Evolutionary conservation across 139 green algal species (phyloP).

Genomic region (Auxenochlorella pyrenoidosa): DNA sequence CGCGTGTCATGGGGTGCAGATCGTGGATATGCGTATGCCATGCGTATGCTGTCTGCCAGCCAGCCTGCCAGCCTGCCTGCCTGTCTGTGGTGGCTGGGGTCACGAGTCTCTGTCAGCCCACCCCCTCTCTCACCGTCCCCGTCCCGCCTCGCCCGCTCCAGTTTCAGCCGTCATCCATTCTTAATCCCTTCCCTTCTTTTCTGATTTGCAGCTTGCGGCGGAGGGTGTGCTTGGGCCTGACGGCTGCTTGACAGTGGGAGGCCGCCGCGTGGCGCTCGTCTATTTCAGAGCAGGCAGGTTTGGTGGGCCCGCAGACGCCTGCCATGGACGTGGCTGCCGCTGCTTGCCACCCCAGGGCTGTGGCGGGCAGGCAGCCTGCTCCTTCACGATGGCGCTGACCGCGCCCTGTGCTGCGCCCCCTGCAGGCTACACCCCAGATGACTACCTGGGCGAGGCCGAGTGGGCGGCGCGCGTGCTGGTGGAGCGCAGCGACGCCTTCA

Average conservation of each 20-base stretch:
- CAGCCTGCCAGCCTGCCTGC: too few species aligned
- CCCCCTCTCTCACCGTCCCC: too few species aligned
- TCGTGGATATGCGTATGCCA: too few species aligned
- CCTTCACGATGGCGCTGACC: too few species aligned
- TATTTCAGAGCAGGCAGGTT: constrained; percentile 71
- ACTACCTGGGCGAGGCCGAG: constrained; percentile 87
- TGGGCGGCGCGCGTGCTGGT: constrained; percentile 84
- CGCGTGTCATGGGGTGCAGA: constrained; percentile 36
- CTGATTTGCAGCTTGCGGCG: not conserved
- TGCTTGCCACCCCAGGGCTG: too few species aligned
- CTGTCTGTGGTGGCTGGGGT: not conserved
- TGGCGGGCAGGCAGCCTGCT: too few species aligned
- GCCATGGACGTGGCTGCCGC: too few species aligned
- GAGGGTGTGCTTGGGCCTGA: not conserved
- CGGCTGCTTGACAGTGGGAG: not conserved
- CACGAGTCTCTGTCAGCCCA: not conserved
- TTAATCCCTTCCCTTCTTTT: not conserved
- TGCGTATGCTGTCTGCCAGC: too few species aligned
- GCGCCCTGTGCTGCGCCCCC: too few species aligned
- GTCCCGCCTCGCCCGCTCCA: not conserved
- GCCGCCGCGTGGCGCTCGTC: constrained; percentile 46
- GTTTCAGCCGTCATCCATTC: too few species aligned
- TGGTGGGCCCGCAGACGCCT: too few species aligned
- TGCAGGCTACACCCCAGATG: constrained; percentile 89
- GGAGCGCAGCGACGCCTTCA: constrained; percentile 81